Percentiles rank a stretch among this genome's conserved stretches.
Conservation (phyloP, 257 asterid species). For the Solanum chilense region DNA sequence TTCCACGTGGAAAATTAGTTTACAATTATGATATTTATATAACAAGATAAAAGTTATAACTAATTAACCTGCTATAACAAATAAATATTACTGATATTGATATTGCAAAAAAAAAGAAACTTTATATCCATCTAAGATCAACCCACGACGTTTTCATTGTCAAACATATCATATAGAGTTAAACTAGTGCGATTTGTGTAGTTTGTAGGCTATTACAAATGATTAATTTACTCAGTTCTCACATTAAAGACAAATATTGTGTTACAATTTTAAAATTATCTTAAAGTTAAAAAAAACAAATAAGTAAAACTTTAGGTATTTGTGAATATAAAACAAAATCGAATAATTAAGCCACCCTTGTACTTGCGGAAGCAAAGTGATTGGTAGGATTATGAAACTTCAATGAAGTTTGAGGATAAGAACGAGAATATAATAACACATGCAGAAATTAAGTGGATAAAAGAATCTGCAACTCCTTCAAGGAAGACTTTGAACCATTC, state of each 20-base stretch:
- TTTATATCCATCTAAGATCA: too few species aligned
- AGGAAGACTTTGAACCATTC: neutral
- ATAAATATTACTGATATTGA: too few species aligned
- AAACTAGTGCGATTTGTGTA: too few species aligned
- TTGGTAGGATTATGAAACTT: neutral
- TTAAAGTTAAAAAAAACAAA: too few species aligned
- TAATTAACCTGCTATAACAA: neutral
- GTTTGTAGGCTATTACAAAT: too few species aligned
- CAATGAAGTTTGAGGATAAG: neutral
- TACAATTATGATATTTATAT: neutral
- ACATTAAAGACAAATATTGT: too few species aligned
- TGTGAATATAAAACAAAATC: too few species aligned
- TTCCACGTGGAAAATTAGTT: neutral
- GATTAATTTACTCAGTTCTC: fast-evolving
- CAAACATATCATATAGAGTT: too few species aligned
- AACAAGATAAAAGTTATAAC: too few species aligned
- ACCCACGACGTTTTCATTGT: fast-evolving
- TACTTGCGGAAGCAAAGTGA: neutral
- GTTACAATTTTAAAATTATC: too few species aligned
- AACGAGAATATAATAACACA: neutral
- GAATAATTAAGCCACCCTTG: neutral
- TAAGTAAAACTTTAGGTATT: too few species aligned
- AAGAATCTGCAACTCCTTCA: neutral
- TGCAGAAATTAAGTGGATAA: neutral
- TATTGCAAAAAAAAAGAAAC: too few species aligned